Conservation (phyloP, 1,284 basidiomycete species). For the Puccinia novopanici region DNA sequence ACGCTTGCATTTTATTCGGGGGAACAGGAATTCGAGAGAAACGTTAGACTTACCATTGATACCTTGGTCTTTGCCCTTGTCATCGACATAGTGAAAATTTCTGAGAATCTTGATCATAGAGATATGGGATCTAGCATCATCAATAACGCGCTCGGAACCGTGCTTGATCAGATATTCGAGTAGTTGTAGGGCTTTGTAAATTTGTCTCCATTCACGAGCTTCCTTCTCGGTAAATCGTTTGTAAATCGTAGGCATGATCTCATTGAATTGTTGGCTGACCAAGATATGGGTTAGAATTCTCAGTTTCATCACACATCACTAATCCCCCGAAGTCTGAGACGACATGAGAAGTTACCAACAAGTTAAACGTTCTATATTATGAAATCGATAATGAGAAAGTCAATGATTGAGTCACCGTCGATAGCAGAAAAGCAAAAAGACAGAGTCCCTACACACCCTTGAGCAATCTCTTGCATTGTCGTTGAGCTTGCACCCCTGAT, state of each 20-base stretch:
- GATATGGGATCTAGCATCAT: slow-evolving; percentile 91
- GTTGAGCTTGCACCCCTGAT: slow-evolving; percentile 93
- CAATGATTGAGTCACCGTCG: not conserved
- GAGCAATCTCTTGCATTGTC: slow-evolving; percentile 96
- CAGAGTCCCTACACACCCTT: slow-evolving; percentile 67
- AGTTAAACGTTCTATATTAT: slow-evolving; percentile 78
- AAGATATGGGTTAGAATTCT: slow-evolving; percentile 4
- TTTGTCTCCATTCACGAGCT: slow-evolving; percentile 95
- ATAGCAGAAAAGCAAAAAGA: slow-evolving; percentile 14
- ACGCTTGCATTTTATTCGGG: too few relatives aligned
- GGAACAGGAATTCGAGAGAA: not conserved
- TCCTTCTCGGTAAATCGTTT: slow-evolving; percentile 77
- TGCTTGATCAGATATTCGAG: slow-evolving; percentile 96
- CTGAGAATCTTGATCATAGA: slow-evolving; percentile 96
- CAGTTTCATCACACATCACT: not conserved
- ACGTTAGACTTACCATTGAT: slow-evolving; percentile 74
- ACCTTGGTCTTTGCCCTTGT: slow-evolving; percentile 98
- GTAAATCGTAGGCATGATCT: slow-evolving; percentile 98
- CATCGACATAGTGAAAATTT: slow-evolving; percentile 97
- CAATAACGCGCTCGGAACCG: slow-evolving; percentile 96
- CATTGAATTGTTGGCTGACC: slow-evolving; percentile 92
- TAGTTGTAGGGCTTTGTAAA: slow-evolving; percentile 91
- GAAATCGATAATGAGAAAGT: not conserved
- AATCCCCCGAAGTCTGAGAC: not conserved
- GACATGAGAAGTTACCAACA: slow-evolving; percentile 65